Conservation (phyloP, 1,139 yeast species). For the Candida sp. region DNA sequence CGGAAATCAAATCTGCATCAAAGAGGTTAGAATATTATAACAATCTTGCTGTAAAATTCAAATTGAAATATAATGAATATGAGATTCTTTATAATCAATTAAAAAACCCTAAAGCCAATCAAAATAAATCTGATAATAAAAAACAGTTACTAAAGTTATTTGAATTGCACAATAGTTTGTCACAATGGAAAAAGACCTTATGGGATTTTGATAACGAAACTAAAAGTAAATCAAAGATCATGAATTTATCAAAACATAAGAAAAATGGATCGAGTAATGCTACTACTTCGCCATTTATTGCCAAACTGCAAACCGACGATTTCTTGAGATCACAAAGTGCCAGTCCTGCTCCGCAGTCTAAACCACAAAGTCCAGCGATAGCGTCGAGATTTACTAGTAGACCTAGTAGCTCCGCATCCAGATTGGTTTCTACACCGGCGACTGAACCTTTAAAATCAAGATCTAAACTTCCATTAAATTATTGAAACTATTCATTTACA, state of each 20-base stretch:
- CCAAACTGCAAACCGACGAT: background rate
- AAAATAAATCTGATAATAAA: conserved; percentile 12
- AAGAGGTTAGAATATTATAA: conserved; percentile 19
- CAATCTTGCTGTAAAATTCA: conserved; percentile 34
- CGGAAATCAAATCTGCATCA: conserved; percentile 4
- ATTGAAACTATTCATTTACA: background rate
- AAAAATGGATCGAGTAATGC: conserved; percentile 1
- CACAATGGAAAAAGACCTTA: conserved; percentile 32
- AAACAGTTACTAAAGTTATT: conserved; percentile 24
- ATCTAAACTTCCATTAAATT: conserved; percentile 1
- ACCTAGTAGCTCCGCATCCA: conserved; percentile 3
- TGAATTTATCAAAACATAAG: conserved; percentile 3
- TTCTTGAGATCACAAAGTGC: background rate
- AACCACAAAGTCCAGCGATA: conserved; percentile 3
- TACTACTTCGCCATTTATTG: conserved; percentile 1
- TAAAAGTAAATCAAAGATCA: conserved; percentile 25
- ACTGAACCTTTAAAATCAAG: conserved; percentile 1
- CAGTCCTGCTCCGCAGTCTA: conserved; percentile 2
- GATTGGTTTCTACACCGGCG: conserved; percentile 2
- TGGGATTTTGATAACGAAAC: conserved; percentile 34
- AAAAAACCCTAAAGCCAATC: conserved; percentile 10
- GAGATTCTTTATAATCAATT: conserved; percentile 26
- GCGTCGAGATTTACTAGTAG: conserved; percentile 3
- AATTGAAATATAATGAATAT: conserved; percentile 36
- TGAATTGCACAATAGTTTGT: conserved; percentile 31